A percentile compares a stretch with the other conserved stretches of the same genome.
phyloP scores from a whole-genome alignment of 2,329 filamentous ascomycete species.

The Pseudocercospora fuligena region DNA sequence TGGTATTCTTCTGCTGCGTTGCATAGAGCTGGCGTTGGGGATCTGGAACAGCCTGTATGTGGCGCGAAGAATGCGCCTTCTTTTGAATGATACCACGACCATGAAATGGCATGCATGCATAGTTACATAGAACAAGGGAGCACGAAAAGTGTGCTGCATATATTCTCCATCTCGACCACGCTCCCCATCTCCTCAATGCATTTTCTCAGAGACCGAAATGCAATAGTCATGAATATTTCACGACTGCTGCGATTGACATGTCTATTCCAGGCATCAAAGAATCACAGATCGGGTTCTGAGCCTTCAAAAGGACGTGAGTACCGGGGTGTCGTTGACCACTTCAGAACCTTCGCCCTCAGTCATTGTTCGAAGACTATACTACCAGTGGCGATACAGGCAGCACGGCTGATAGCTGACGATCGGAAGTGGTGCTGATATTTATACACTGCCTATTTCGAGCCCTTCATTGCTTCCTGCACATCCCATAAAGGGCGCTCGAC shows the following conservation, averaged over 20 bases:
- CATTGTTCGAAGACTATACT: not conserved
- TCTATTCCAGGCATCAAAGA: too few relatives aligned
- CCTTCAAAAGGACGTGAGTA: too few relatives aligned
- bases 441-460: not conserved
- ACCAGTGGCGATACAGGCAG: not conserved
- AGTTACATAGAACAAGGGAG: not conserved
- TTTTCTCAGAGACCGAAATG: not conserved
- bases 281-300: too few relatives aligned
- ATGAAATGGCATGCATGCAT: conserved; percentile 7
- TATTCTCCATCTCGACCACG: not conserved
- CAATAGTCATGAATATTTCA: not conserved
- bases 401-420: not conserved
- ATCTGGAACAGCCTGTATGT: not conserved
- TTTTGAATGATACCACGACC: conserved; percentile 28
- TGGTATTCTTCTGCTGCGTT: not conserved
- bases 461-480: conserved; percentile 19
- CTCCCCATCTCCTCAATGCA: not conserved
- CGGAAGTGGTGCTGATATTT: not conserved
- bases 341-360: too few relatives aligned
- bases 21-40: conserved; percentile 6
- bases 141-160: not conserved
- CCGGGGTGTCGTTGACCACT: too few relatives aligned
- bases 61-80: not conserved
- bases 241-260: too few relatives aligned
- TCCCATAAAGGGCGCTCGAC: conserved; percentile 74